Evolutionary conservation across 2,329 filamentous ascomycete genomes (phyloP), one percentile per base, ranked within the genome.

Genomic region (Talaromyces atroroseus): DNA sequence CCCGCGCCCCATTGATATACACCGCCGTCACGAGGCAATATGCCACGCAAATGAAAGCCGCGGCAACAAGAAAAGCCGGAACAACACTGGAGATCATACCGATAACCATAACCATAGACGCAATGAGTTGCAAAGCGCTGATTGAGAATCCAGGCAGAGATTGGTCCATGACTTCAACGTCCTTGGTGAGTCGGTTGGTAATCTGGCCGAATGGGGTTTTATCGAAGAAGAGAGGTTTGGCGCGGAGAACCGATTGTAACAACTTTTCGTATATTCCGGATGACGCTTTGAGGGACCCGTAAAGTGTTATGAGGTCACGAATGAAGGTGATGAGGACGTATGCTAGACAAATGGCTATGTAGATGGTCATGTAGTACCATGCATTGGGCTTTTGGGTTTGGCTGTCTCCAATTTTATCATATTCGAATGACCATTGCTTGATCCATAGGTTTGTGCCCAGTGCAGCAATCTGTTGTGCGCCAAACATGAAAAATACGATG

Each of bases 401-500:
- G 48, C 20, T 23, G 20, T 46, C 44, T 29, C 26, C 26, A 8
- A 29, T 5, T 29, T 21, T 14, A 18, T 53, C 51, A 46, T 44
- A 53, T 53, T 23, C n/a, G 5, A 53, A 38, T n/a, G 51, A 24
- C 51, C 51, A 53, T 47, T 53, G 24, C 42, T 53, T 53, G 42
- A 53, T 46, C 51, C 51, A 53, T 16, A 53, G 42, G 20, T 45
- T 53, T 26, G 51, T 53, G n/a, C 23, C 51, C 3, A 53, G 51
- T 12, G 51, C 12, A 12, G 29, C 42, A 24, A 47, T 20, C 42
- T 53, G 51, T 18, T 53, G 51, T 14, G 23, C 26, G 2, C 26
- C 51, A 47, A 53, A 53, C 16, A 53, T 23, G 26, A 21, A 6
- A 18, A 47, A 23, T 5, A 53, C 42, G 18, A 53, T 34, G 26